Evolutionary conservation across 805 yeast species (phyloP).

Genomic region (Metschnikowia picachoensis): DNA sequence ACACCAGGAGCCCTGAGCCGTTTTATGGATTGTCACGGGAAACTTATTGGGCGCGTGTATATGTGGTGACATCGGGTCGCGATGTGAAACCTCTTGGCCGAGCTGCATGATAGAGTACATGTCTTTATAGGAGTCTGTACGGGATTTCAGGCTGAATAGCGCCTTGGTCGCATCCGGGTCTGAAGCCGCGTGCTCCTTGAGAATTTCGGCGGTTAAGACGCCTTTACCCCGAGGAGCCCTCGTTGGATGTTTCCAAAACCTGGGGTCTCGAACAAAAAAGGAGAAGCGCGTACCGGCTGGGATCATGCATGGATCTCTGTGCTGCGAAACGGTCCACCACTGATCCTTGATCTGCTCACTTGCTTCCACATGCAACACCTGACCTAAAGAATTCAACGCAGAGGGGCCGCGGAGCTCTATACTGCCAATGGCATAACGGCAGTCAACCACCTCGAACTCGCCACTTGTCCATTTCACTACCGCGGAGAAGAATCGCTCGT

Average conservation of each 20-base stretch:
- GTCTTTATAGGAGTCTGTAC: slow-evolving; percentile 52
- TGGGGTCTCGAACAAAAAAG: slow-evolving; percentile 62
- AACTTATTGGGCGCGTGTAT: slow-evolving; percentile 30
- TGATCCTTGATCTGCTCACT: slow-evolving; percentile 17
- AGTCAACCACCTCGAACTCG: slow-evolving; percentile 47
- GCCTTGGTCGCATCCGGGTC: slow-evolving; percentile 28
- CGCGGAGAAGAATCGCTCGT: slow-evolving; percentile 35
- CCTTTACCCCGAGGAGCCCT: slow-evolving; percentile 18
- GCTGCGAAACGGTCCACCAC: slow-evolving; percentile 27
- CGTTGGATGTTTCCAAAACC: slow-evolving; percentile 52
- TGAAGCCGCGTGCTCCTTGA: slow-evolving; percentile 6
- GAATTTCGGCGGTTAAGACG: slow-evolving; percentile 10
- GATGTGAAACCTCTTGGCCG: slow-evolving; percentile 35
- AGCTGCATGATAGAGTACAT: slow-evolving; percentile 63
- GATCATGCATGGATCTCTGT: slow-evolving; percentile 26
- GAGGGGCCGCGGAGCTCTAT: slow-evolving; percentile 75
- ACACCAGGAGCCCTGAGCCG: slow-evolving; percentile 38
- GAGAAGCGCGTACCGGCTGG: slow-evolving; percentile 56
- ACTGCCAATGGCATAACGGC: slow-evolving; percentile 77
- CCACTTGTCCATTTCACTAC: slow-evolving; percentile 15
- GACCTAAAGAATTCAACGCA: slow-evolving; percentile 53
- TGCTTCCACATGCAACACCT: slow-evolving; percentile 45
- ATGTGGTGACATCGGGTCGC: slow-evolving; percentile 13
- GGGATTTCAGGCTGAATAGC: slow-evolving; percentile 44
- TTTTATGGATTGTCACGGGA: slow-evolving; percentile 56